Base-by-base conservation (phyloP, 208 protist genomes). In the Endotrypanum monterogeii region DNA sequence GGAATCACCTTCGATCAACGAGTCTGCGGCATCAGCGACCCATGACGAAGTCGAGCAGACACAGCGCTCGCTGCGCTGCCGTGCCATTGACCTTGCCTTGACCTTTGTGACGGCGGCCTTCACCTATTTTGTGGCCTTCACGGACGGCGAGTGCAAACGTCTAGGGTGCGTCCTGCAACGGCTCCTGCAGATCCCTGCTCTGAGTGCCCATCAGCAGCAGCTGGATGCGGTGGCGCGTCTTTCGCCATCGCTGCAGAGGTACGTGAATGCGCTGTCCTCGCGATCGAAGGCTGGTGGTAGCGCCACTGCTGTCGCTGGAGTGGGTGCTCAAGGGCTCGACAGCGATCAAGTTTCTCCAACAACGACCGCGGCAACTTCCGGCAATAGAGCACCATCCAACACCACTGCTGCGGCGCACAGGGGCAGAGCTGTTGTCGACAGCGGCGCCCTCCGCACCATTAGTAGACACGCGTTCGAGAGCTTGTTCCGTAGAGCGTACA, bases 111-210 rank as follows among this genome's bases (percentile, higher is more conserved):
- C 89, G 11, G 73, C 73, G 1, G 62, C 41, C 56, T 80, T 87
- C 63, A 90, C 88, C 12, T 86, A 89, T 62, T 94, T 94, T 74
- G 83, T 91, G 1, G 91, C 81, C 35, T 80, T 93, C 58, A 94
- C 89, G 2, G 87, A 92, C 76, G 83, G 82, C n/a, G 91, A 96
- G 80, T 85, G 82, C 72, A 89, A 88, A 74, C 85, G 91, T 5
- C 32, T 90, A 5, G 91, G 89, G 54, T 80, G 86, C 67, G 67
- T 96, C 9, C 52, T 96, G 30, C 72, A 74, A 56, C 72, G 72
- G 4, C 74, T 80, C 4, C 61, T 83, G 25, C 57, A 79, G 62
- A 30, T 80, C 25, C 71, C 78, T 9, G 57, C 66, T 18, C 69
- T 75, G 16, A 71, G 74, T 58, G 54, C 54, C 28, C 41, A 60